These are phyloP conservation scores for Suillus bovinus DNA, from an alignment of 768 basidiomycete genomes.

Conservation along the genomic window DNA sequence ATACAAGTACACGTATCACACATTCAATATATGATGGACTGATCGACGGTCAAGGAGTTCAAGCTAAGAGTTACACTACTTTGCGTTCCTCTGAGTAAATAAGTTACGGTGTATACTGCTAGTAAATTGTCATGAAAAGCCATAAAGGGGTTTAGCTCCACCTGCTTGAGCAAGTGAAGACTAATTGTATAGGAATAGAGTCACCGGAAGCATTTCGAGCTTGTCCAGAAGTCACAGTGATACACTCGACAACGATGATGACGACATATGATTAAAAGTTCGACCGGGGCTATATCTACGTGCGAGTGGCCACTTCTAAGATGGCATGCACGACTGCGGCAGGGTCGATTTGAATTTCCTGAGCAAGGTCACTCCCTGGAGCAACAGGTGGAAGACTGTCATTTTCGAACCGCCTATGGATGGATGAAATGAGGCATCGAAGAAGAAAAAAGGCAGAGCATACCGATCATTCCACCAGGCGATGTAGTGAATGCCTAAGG, in stretches of 20 bases:
- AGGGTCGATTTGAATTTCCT: conserved; percentile 39
- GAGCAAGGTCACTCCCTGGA: conserved; percentile 22
- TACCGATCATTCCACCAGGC: conserved; percentile 53
- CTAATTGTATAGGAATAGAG: neutral
- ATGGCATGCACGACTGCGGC: conserved; percentile 44
- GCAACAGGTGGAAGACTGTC: conserved; percentile 36
- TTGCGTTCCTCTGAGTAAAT: neutral
- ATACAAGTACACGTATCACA: neutral
- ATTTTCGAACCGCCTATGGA: conserved; percentile 36
- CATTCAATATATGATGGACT: neutral
- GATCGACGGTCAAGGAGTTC: neutral
- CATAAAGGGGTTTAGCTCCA: neutral
- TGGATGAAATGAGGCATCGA: conserved; percentile 6
- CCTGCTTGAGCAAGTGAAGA: neutral
- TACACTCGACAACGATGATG: neutral
- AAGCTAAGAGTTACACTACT: neutral
- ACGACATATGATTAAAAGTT: neutral
- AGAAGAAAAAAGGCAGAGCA: conserved; percentile 14
- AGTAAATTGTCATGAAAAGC: neutral
- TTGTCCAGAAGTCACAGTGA: neutral
- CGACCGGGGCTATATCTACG: neutral
- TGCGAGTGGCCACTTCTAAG: conserved; percentile 4
- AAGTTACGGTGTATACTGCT: neutral
- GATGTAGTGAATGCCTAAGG: conserved; percentile 55
- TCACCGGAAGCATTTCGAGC: neutral